Percentiles rank a stretch among this genome's conserved stretches.
phyloP scores from a whole-genome alignment of 2,329 filamentous ascomycete genomes.

The Parastagonospora nodorum region DNA sequence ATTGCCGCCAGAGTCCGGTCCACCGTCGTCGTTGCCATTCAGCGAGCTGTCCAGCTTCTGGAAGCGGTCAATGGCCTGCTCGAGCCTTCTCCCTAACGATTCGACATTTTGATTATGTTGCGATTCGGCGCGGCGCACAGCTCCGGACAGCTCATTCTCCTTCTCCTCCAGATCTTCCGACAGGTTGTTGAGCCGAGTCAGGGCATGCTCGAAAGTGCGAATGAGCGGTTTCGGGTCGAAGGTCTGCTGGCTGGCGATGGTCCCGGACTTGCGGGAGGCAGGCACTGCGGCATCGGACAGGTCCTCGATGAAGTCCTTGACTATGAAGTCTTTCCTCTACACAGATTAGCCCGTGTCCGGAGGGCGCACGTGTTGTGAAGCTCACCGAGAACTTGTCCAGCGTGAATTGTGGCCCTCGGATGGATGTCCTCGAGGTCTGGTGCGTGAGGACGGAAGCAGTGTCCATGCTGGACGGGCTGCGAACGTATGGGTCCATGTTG shows the following conservation, averaged over 20 bases:
- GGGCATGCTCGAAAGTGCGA: constrained; percentile 82
- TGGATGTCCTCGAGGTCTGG: constrained; percentile 46
- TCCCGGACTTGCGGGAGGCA: constrained; percentile 77
- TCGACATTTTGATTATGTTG: constrained; percentile 92
- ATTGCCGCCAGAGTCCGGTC: constrained; percentile 71
- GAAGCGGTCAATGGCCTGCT: constrained; percentile 90
- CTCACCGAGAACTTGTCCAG: constrained; percentile 70
- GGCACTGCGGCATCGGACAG: constrained; percentile 84
- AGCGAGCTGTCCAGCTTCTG: constrained; percentile 85
- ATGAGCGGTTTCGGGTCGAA: constrained; percentile 98
- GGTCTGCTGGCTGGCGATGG: constrained; percentile 48
- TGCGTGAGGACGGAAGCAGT: constrained; percentile 50
- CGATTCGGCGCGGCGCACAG: constrained; percentile 86
- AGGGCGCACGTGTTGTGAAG: neutral
- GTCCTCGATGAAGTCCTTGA: constrained; percentile 94
- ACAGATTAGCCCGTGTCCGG: constrained; percentile 11
- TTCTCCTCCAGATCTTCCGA: constrained; percentile 85
- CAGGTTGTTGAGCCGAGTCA: constrained; percentile 71
- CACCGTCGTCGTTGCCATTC: constrained; percentile 65
- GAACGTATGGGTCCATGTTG: neutral
- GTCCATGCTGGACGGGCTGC: constrained; percentile 42
- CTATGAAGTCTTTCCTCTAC: constrained; percentile 78
- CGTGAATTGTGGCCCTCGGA: constrained; percentile 71
- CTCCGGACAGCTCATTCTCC: constrained; percentile 88
- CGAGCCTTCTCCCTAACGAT: constrained; percentile 84